phyloP scores from a whole-genome alignment of 108 stramenopile genomes.

The Fragilariopsis cylindrus region DNA sequence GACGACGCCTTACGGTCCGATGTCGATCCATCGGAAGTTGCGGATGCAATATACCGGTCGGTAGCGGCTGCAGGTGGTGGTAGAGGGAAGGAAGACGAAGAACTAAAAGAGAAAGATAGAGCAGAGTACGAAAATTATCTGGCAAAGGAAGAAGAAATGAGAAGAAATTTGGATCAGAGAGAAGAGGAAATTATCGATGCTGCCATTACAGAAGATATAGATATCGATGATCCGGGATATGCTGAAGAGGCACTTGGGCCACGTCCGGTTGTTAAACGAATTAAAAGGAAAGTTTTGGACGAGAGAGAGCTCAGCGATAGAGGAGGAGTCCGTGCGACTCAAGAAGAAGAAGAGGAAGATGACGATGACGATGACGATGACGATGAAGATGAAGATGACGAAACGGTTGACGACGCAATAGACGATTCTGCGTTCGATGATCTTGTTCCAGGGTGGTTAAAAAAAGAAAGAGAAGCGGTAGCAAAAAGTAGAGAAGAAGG shows the following conservation, averaged over 20 bases:
- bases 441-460: slow-evolving; percentile 57
- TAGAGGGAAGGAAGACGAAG: slow-evolving; percentile 44
- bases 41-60: slow-evolving; percentile 52
- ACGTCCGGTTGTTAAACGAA: slow-evolving; percentile 29
- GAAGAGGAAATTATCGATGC: slow-evolving; percentile 13
- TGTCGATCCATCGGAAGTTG: slow-evolving; percentile 47
- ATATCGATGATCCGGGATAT: slow-evolving; percentile 53
- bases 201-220: slow-evolving; percentile 13
- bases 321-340: slow-evolving; percentile 9
- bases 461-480: slow-evolving; percentile 45
- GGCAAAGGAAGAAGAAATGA: slow-evolving; percentile 58
- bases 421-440: slow-evolving; percentile 20
- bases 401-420: slow-evolving; percentile 4
- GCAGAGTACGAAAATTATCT: slow-evolving; percentile 55
- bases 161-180: slow-evolving; percentile 35
- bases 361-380: slow-evolving; percentile 21
- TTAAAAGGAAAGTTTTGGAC: slow-evolving; percentile 22
- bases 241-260: slow-evolving; percentile 45
- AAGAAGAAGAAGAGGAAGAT: slow-evolving; percentile 27
- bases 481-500: slow-evolving; percentile 4
- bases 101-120: slow-evolving; percentile 49
- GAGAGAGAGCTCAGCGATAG: slow-evolving; percentile 40
- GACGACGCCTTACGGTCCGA: slow-evolving; percentile 13
- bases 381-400: slow-evolving; percentile 19
- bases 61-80: slow-evolving; percentile 57